These are phyloP conservation scores for Fusarium sambucinum DNA, from an alignment of 2,329 filamentous ascomycete species.

Conservation along the genomic window DNA sequence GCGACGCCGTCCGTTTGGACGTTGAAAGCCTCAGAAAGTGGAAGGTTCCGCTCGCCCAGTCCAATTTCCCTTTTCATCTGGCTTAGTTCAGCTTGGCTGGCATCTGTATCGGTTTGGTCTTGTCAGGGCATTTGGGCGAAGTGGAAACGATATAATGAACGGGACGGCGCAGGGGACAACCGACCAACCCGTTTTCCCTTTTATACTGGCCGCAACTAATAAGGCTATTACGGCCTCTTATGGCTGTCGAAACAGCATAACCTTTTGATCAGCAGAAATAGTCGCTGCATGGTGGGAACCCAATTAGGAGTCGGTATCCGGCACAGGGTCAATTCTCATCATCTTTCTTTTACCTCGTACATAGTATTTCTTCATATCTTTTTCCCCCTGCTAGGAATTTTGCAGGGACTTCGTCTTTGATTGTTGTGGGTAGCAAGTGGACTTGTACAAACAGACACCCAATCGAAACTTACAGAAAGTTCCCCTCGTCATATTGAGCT, in stretches of 20 bases:
- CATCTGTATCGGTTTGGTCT: constrained; percentile 14
- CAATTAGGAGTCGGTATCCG: constrained; percentile 17
- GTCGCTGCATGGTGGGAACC: constrained; percentile 17
- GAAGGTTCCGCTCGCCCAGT: constrained; percentile 16
- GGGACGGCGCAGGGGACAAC: constrained; percentile 17
- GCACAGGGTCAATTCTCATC: constrained; percentile 19
- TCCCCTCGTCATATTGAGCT: constrained; percentile 33
- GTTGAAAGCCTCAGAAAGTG: not conserved
- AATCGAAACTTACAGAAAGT: constrained; percentile 48
- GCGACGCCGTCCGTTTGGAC: constrained; percentile 24
- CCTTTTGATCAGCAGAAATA: constrained; percentile 7
- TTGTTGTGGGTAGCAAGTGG: constrained; percentile 47
- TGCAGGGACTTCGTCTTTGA: constrained; percentile 31
- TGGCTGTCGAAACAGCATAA: constrained; percentile 13
- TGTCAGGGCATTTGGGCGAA: constrained; percentile 18
- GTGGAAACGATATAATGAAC: constrained; percentile 32
- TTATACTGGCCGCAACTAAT: constrained; percentile 35
- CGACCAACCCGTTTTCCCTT: constrained; percentile 14
- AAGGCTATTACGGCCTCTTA: not conserved
- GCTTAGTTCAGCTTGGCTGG: constrained; percentile 8
- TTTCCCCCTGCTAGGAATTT: constrained; percentile 8
- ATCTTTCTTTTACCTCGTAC: constrained; percentile 10
- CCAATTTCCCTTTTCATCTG: constrained; percentile 3
- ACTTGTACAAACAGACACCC: constrained; percentile 47
- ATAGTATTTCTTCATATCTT: constrained; percentile 8